phyloP scores from a whole-genome alignment of 2,329 filamentous ascomycete species.

The Beauveria brongniartii region DNA sequence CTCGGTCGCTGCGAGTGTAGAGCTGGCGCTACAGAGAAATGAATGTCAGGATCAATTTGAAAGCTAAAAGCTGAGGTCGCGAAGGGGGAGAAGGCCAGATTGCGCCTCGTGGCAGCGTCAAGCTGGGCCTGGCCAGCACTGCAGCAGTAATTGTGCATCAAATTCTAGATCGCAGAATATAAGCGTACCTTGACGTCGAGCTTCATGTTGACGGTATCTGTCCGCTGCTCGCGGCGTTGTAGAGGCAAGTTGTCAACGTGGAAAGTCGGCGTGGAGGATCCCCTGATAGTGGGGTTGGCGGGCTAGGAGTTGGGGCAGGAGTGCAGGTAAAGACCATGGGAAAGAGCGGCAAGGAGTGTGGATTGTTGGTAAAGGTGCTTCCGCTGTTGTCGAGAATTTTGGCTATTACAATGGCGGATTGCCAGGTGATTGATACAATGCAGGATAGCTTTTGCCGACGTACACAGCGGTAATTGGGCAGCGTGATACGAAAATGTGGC shows the following conservation, averaged over 20 bases:
- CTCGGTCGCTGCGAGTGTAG: constrained; percentile 79
- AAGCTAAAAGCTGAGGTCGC: background rate
- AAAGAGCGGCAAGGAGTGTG: background rate
- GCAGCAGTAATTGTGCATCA: background rate
- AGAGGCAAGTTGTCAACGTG: constrained; percentile 6
- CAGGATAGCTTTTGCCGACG: background rate
- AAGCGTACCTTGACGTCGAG: constrained; percentile 34
- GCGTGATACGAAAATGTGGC: constrained; percentile 9
- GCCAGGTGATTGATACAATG: background rate
- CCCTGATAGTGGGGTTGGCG: constrained; percentile 14
- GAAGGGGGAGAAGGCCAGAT: constrained; percentile 10
- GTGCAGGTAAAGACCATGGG: background rate
- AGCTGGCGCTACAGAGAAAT: constrained; percentile 30
- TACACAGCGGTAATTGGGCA: background rate
- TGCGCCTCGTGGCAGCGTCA: background rate
- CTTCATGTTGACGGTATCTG: constrained; percentile 28
- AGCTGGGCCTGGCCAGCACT: background rate
- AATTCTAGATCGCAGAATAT: background rate
- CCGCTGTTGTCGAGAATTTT: background rate
- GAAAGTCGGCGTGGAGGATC: constrained; percentile 13
- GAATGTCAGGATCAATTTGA: background rate
- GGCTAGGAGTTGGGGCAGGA: constrained; percentile 6
- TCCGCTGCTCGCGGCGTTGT: constrained; percentile 11
- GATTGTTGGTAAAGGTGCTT: background rate
- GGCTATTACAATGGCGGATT: background rate